A percentile compares a stretch with the other conserved stretches of the same genome.
phyloP scores from a whole-genome alignment of 768 basidiomycete genomes.

The Leccinellum albellum region DNA sequence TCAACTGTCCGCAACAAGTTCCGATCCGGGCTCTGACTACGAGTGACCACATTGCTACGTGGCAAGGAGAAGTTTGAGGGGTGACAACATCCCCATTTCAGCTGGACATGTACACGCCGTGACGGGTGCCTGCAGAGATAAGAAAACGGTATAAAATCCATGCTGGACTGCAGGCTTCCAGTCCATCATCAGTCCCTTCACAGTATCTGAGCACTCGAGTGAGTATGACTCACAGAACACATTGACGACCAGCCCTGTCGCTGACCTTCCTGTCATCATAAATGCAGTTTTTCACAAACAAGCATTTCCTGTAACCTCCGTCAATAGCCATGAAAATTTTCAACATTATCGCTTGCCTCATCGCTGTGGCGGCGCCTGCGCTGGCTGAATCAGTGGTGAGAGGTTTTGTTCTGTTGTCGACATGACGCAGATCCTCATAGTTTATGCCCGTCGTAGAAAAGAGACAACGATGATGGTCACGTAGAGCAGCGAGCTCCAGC shows the following conservation, averaged over 20 bases:
- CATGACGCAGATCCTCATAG: neutral
- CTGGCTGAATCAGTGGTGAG: neutral
- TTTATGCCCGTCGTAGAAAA: too few species aligned
- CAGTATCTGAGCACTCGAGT: neutral
- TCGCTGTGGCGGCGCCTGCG: neutral
- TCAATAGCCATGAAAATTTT: neutral
- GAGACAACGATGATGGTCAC: too few species aligned
- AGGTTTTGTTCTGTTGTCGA: neutral
- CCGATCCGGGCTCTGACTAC: too few species aligned
- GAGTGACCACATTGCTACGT: too few species aligned
- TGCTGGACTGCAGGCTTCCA: neutral
- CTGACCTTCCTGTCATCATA: neutral
- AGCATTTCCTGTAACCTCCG: neutral
- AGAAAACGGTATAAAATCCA: neutral
- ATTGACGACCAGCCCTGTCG: neutral
- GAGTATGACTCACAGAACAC: neutral
- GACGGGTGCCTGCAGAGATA: too few species aligned
- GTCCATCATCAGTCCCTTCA: neutral
- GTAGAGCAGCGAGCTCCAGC: too few species aligned
- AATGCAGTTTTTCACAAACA: neutral
- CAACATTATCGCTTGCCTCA: neutral
- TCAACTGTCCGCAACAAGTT: too few species aligned
- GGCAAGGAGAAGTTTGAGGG: too few species aligned
- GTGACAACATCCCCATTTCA: too few species aligned
- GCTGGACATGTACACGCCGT: too few species aligned